Conservation (phyloP, 306 rosid species). For the Dicorynia guianensis region DNA sequence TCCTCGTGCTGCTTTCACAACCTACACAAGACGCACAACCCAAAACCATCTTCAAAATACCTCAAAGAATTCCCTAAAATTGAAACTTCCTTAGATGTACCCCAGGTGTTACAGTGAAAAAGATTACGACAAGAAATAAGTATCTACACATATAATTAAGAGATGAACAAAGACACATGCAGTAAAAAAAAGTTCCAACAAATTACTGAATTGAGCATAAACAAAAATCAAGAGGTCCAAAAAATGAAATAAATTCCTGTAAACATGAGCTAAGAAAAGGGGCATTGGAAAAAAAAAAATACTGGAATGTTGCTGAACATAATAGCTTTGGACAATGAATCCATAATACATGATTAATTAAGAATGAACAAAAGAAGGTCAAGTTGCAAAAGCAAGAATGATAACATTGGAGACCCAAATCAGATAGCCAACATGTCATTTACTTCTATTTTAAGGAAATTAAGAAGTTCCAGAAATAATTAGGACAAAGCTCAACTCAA, state of each 20-base stretch:
- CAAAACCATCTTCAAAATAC: neutral
- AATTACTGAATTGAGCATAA: neutral
- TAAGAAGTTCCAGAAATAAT: neutral
- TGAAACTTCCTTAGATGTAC: neutral
- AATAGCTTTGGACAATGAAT: slow-evolving; percentile 12
- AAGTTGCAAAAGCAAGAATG: slow-evolving; percentile 5
- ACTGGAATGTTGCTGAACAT: neutral
- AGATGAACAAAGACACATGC: slow-evolving; percentile 3
- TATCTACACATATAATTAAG: neutral
- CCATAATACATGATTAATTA: neutral
- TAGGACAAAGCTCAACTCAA: neutral
- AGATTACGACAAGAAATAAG: neutral
- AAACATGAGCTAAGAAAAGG: neutral
- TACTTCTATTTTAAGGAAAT: neutral
- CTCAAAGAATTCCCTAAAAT: neutral
- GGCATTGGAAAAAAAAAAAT: neutral
- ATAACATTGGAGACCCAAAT: neutral
- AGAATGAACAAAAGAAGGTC: neutral
- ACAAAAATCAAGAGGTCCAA: neutral
- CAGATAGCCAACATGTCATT: neutral
- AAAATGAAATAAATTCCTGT: neutral
- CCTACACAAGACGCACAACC: slow-evolving; percentile 49
- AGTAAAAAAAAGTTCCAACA: slow-evolving; percentile 12
- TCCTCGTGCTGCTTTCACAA: slow-evolving; percentile 88
- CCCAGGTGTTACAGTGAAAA: neutral